Base-by-base conservation (phyloP, 176 grass and related monocot genomes). In the Musa troglodytarum region DNA sequence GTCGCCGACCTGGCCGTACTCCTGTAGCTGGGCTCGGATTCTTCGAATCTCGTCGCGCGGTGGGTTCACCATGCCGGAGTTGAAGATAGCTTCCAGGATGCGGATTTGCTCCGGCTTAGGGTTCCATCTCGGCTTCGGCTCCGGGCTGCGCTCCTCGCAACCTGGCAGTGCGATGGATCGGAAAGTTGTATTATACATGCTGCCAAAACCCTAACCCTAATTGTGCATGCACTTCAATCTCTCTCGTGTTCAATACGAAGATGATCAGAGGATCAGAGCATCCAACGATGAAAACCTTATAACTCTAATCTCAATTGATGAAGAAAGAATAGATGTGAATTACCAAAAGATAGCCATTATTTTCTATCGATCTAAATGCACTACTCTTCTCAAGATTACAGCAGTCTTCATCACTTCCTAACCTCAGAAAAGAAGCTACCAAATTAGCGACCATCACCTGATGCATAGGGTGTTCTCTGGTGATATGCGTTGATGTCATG, bases 91-190 rank as follows among this genome's bases (percentile, higher is more conserved):
- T 79, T 99, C 95, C 24, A 99, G 88, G 66, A 99, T 92, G 63
- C 86, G 86, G 70, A 99, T 99, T 86, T 99, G 95, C 77, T 99
- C 95, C 54, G 95, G 90, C 80, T 76, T 77, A 8, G 95, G 95
- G 78, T 99, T 99, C 96, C 96, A 99, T 43, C 96, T 80, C 55
- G 96, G 88, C 91, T 99, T 99, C 14, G 91, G 85, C 53, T 99
- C 96, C 3, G 91, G 85, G 69, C 69, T 81, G 71, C 95, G 73
- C 78, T 93, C 88, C 66, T 94, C 95, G 1, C 78, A 81, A 1
- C 86, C 91, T 86, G 69, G 1, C 1, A 43, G 3, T 43, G 34
- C 34, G 34, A 43, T 43, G 34, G 34, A 14, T 68, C 8, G 21
- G 54, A 62, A 62, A 62, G 57, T 17, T n/a, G 11, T 62, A 62